A percentile compares a stretch with the other conserved stretches of the same genome.
Evolutionary conservation across 164 flowering plant species (phyloP).

Genomic region (Sedum album): DNA sequence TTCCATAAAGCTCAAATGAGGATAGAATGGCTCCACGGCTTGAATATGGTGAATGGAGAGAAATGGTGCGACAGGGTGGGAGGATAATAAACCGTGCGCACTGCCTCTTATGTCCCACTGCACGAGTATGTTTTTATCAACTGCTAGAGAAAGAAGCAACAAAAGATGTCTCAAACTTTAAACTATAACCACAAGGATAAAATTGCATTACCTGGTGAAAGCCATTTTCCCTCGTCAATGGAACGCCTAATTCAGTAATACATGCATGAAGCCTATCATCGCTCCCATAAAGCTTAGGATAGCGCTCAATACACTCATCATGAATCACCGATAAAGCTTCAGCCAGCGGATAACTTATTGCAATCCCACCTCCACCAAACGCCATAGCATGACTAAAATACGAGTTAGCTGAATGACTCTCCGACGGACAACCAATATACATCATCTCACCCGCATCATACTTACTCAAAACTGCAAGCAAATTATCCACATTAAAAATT

Average conservation of each 20-base stretch:
- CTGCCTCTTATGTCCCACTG: constrained; percentile 62
- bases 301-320: constrained; percentile 52
- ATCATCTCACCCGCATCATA: constrained; percentile 43
- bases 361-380: constrained; percentile 63
- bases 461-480: constrained; percentile 39
- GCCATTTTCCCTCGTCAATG: constrained; percentile 46
- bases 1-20: constrained; percentile 40
- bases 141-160: constrained; percentile 3
- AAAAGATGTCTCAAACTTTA: background rate
- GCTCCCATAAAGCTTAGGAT: constrained; percentile 53
- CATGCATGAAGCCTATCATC: constrained; percentile 71
- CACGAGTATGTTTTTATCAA: background rate
- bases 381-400: constrained; percentile 57
- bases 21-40: constrained; percentile 50
- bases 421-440: constrained; percentile 48
- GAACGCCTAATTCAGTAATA: constrained; percentile 54
- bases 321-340: constrained; percentile 33
- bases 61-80: constrained; percentile 62
- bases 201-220: constrained; percentile 49
- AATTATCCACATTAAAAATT: constrained; percentile 44
- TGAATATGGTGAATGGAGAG: constrained; percentile 59
- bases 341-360: constrained; percentile 50
- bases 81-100: constrained; percentile 46
- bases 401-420: constrained; percentile 53
- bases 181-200: no score